Evolutionary conservation across 2,329 filamentous ascomycete genomes (phyloP).

Genomic region (Lojkania enalia): DNA sequence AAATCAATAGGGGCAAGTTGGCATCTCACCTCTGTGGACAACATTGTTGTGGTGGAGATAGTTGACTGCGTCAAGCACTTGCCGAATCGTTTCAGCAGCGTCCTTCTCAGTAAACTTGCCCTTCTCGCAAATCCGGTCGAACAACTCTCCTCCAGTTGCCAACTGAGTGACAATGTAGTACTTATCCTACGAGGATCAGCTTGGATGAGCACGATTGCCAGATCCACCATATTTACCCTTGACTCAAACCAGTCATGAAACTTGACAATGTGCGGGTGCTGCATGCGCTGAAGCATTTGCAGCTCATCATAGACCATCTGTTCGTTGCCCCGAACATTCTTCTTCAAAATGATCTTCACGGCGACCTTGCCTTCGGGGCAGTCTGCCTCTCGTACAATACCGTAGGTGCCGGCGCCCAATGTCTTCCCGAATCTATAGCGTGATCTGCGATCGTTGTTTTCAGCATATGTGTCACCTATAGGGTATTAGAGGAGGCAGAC

Average conservation of each 20-base stretch:
- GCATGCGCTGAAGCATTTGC: constrained; percentile 85
- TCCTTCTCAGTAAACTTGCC: constrained; percentile 99
- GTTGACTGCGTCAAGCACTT: constrained; percentile 89
- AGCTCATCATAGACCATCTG: constrained; percentile 98
- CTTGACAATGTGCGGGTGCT: constrained; percentile 93
- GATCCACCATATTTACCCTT: constrained; percentile 70
- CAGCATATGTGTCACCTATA: constrained; percentile 29
- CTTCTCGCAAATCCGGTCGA: constrained; percentile 97
- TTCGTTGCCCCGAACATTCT: constrained; percentile 98
- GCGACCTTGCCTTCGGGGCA: constrained; percentile 83
- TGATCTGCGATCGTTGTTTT: constrained; percentile 57
- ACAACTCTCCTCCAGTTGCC: constrained; percentile 92
- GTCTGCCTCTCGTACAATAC: constrained; percentile 94
- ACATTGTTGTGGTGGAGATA: constrained; percentile 95
- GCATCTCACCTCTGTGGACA: constrained; percentile 79
- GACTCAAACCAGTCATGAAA: constrained; percentile 99
- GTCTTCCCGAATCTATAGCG: constrained; percentile 93
- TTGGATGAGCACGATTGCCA: too few relatives aligned
- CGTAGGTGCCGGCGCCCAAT: constrained; percentile 95
- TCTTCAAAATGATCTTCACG: constrained; percentile 99
- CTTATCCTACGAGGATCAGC: constrained; percentile 72
- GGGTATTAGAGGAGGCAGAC: constrained; percentile 54
- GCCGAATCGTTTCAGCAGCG: constrained; percentile 90
- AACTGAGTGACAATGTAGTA: constrained; percentile 99
- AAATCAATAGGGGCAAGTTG: too few relatives aligned